phyloP scores from a whole-genome alignment of 257 asterid genomes.

The Solanum chmielewskii region DNA sequence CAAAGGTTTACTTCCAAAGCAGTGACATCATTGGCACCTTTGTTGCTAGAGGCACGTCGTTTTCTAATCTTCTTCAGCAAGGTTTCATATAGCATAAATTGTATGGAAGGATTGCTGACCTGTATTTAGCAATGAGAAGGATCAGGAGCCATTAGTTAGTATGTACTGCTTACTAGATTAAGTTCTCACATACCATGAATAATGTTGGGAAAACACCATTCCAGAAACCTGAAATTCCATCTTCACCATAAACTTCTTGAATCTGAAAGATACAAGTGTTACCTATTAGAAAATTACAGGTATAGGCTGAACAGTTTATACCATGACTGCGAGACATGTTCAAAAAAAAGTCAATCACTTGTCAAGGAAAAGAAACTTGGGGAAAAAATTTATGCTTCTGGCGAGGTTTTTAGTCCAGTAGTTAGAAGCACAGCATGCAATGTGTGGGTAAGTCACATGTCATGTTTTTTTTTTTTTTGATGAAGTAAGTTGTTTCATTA shows the following conservation, averaged over 20 bases:
- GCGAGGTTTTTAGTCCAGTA: background rate
- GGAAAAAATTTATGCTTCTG: background rate
- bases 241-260: slow-evolving; percentile 85
- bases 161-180: slow-evolving; percentile 5
- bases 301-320: background rate
- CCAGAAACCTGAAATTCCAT: slow-evolving; percentile 89
- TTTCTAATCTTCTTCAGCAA: slow-evolving; percentile 73
- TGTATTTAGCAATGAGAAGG: slow-evolving; percentile 20
- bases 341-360: background rate
- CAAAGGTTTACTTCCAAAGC: slow-evolving; percentile 64
- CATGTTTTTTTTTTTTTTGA: background rate
- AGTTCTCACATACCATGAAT: slow-evolving; percentile 68
- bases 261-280: slow-evolving; percentile 37
- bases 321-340: background rate
- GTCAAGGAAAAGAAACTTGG: background rate
- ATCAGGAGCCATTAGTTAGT: slow-evolving; percentile 16
- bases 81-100: slow-evolving; percentile 92
- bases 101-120: slow-evolving; percentile 98
- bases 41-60: slow-evolving; percentile 35
- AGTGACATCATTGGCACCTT: slow-evolving; percentile 43
- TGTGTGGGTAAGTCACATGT: background rate
- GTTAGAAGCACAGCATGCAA: background rate
- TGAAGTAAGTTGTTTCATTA: no score
- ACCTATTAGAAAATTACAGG: slow-evolving; percentile 4
- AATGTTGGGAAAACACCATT: slow-evolving; percentile 91